These are phyloP conservation scores for Clavaria fumosa DNA, from an alignment of 768 basidiomycete species.

Conservation along the genomic window DNA sequence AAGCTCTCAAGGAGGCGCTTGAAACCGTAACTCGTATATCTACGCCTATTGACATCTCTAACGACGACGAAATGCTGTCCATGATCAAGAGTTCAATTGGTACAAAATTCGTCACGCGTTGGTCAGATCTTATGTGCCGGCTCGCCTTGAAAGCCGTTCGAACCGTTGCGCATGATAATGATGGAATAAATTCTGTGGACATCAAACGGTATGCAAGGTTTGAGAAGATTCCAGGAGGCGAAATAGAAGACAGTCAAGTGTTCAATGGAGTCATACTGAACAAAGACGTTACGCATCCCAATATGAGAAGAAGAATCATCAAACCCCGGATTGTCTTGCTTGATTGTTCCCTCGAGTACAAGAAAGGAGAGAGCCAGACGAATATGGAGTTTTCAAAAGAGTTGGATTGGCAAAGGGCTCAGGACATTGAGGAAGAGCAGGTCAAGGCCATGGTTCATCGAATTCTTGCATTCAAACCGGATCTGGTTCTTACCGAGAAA, in stretches of 20 bases:
- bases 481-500: constrained; percentile 94
- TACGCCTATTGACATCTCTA: constrained; percentile 71
- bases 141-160: constrained; percentile 88
- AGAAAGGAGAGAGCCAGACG: constrained; percentile 97
- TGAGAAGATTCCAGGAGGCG: constrained; percentile 94
- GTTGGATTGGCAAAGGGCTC: constrained; percentile 80
- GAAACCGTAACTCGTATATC: constrained; percentile 81
- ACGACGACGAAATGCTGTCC: constrained; percentile 85
- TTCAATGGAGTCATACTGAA: constrained; percentile 90
- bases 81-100: constrained; percentile 98
- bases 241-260: constrained; percentile 86
- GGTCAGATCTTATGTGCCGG: constrained; percentile 95
- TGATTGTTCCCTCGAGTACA: constrained; percentile 95
- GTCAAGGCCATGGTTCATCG: constrained; percentile 74
- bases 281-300: constrained; percentile 97
- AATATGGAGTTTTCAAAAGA: constrained; percentile 97
- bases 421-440: constrained; percentile 95
- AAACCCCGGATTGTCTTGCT: constrained; percentile 81
- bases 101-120: constrained; percentile 91
- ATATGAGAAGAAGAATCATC: constrained; percentile 83
- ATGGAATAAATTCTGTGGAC: constrained; percentile 76
- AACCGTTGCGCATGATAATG: constrained; percentile 67
- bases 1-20: constrained; percentile 84
- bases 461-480: constrained; percentile 87
- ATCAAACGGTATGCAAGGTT: constrained; percentile 97